Evolutionary conservation across 179 eudicot species (phyloP), one percentile per base, ranked within the genome.

Genomic region (Pouteria campechiana): DNA sequence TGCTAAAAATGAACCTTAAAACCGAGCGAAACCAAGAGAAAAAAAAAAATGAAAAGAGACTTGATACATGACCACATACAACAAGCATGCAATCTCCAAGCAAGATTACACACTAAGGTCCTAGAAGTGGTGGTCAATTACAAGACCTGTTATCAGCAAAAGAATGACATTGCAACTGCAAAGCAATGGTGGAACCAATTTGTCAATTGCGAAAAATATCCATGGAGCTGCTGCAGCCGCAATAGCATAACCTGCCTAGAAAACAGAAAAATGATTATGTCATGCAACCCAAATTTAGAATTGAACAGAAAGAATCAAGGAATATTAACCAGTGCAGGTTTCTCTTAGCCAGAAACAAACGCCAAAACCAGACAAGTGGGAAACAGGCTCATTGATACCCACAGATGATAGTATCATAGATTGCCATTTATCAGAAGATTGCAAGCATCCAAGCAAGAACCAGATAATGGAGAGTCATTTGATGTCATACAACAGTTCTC

Each of bases 211-310:
- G 17, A 55, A 67, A 60, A 86, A 72, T 43, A 90, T 73, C 96
- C 85, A 86, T 42, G 92, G 82, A 39, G 90, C 84, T 50, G 82
- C 94, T 18, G 70, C 63, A 46, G 84, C 98, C 47, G 82, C 63
- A 48, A 65, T 46, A 61, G 87, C 98, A 79, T 81, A 90, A 53
- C 90, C 98, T 76, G 80, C 77, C 98, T 90, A 70, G 41, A 72
- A 58, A 48, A 23, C n/a, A 36, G 55, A 52, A 32, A 57, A 65
- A 54, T 54, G 52, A 75, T 38, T 16, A 45, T 29, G 21, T 8
- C 20, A 5, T 2, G 15, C 16, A 31, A 27, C 21, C 20, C 41
- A 50, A 33, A 51, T 18, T 13, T 23, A 11, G 17, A 28, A 18
- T 36, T 12, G 37, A 38, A 18, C 55, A 50, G 14, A 4, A 37